Conservation (phyloP, 306 rosid genomes). For the Prunus dulcis region DNA sequence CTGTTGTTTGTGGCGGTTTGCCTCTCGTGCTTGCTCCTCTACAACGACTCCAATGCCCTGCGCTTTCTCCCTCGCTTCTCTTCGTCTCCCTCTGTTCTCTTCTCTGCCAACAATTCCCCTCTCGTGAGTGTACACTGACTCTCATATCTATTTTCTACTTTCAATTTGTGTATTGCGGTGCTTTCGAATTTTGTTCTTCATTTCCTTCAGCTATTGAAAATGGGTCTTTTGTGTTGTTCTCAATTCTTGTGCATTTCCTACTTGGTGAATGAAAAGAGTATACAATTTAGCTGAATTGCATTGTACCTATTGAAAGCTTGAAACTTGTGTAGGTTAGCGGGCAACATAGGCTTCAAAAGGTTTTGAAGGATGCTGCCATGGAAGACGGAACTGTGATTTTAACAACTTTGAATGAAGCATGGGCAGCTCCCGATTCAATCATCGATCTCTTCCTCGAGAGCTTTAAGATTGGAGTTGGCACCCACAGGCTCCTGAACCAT, state of each 20-base stretch:
- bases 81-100: conserved; percentile 29
- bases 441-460: conserved; percentile 88
- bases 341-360: conserved; percentile 56
- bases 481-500: conserved; percentile 68
- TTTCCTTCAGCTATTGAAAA: neutral
- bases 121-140: conserved; percentile 36
- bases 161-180: neutral
- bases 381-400: conserved; percentile 71
- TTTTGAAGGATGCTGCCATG: conserved; percentile 74
- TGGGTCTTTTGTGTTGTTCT: neutral
- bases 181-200: neutral
- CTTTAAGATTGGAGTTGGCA: conserved; percentile 73
- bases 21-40: conserved; percentile 48
- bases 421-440: conserved; percentile 86
- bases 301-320: neutral
- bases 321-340: conserved; percentile 33
- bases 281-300: neutral
- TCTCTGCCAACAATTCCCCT: conserved; percentile 25
- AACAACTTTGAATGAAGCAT: conserved; percentile 90
- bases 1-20: conserved; percentile 47
- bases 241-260: neutral
- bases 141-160: neutral
- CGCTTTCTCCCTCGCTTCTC: conserved; percentile 42
- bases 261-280: neutral
- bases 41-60: conserved; percentile 42